phyloP scores from a whole-genome alignment of 2,329 filamentous ascomycete species.

The Phyllosticta capitalensis region DNA sequence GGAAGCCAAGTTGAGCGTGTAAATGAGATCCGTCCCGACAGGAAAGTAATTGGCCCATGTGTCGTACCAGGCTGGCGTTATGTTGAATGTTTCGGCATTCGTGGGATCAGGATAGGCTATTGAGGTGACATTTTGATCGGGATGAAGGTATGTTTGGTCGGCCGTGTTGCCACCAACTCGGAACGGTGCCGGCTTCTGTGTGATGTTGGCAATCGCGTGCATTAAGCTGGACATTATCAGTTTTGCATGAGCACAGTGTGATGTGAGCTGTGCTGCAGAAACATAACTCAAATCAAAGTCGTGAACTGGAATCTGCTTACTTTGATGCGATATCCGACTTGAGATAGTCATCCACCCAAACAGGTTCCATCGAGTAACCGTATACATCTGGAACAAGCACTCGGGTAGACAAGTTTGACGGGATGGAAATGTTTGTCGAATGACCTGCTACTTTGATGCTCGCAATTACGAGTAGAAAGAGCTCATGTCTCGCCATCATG shows the following conservation, averaged over 20 bases:
- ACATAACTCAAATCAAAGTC: neutral
- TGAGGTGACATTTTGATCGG: constrained; percentile 6
- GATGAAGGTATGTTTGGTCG: constrained; percentile 9
- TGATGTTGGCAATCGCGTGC: constrained; percentile 5
- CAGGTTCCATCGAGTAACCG: constrained; percentile 9
- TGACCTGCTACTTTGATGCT: neutral
- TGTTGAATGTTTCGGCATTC: constrained; percentile 8
- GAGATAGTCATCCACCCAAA: constrained; percentile 11
- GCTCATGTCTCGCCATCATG: neutral
- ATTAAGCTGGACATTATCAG: neutral
- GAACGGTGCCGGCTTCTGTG: constrained; percentile 5
- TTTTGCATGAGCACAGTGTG: neutral
- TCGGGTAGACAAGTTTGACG: neutral
- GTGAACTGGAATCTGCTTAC: neutral
- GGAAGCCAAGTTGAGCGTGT: constrained; percentile 6
- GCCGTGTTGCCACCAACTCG: constrained; percentile 8
- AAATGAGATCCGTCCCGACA: constrained; percentile 4
- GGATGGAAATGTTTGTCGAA: constrained; percentile 1
- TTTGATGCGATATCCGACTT: constrained; percentile 7
- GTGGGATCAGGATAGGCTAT: constrained; percentile 4
- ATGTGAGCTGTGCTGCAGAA: neutral
- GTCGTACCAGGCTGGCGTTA: constrained; percentile 8
- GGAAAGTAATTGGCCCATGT: constrained; percentile 10
- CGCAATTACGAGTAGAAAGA: neutral
- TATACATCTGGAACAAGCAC: constrained; percentile 4